Percentiles rank a stretch among this genome's conserved stretches.
Conservation (phyloP, 495 filamentous ascomycete genomes). For the Penicillium pulvis region DNA sequence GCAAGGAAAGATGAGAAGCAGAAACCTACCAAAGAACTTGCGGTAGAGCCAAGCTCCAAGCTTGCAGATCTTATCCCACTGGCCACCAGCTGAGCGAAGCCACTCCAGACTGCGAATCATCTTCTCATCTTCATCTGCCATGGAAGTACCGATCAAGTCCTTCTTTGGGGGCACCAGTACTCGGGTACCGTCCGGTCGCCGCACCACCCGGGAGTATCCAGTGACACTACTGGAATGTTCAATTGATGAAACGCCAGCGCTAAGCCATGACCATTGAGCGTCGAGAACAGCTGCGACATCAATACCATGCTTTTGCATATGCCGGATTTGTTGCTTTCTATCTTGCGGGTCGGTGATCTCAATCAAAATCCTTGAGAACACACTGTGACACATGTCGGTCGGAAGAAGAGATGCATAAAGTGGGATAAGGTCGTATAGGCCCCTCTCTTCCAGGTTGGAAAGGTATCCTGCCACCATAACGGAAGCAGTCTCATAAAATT, state of each 20-base stretch:
- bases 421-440: constrained; percentile 74
- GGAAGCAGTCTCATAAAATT: constrained; percentile 36
- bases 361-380: constrained; percentile 58
- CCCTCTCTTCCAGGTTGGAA: constrained; percentile 67
- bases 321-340: constrained; percentile 46
- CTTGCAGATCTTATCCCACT: constrained; percentile 71
- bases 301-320: constrained; percentile 57
- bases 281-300: constrained; percentile 54
- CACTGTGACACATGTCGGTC: constrained; percentile 40
- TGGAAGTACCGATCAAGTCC: constrained; percentile 65
- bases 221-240: constrained; percentile 35
- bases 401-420: constrained; percentile 82
- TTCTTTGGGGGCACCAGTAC: constrained; percentile 50
- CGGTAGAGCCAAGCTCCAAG: constrained; percentile 70
- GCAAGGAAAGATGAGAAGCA: neutral
- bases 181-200: constrained; percentile 35
- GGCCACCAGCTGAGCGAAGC: constrained; percentile 70
- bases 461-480: constrained; percentile 72
- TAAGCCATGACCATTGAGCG: constrained; percentile 57
- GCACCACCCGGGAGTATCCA: constrained; percentile 36
- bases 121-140: constrained; percentile 62
- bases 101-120: constrained; percentile 84
- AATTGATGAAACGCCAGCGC: constrained; percentile 29
- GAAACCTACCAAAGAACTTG: constrained; percentile 43
- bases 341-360: constrained; percentile 61